Base-by-base conservation (phyloP, 805 yeast genomes). In the Cyberlindnera euphorbiiphila region DNA sequence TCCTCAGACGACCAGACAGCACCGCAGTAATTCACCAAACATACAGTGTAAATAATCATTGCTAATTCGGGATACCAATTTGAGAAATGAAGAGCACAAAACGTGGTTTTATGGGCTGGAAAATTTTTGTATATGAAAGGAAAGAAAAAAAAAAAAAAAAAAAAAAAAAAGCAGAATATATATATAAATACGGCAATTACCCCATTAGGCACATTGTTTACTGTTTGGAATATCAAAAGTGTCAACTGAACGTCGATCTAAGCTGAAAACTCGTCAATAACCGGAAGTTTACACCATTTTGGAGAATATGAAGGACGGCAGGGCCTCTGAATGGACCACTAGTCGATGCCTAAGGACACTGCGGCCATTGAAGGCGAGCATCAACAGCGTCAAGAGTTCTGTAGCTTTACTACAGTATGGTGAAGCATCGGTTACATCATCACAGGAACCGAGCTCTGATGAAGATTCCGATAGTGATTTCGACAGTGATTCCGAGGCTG, bases 311-410 rank as follows among this genome's bases (percentile, higher is more conserved):
- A 32, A 13, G 20, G 39, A 25, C 15, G 22, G 27, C 11, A 31
- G 31, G 20, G 20, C 26, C 4, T 8, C 23, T 11, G 34, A 37
- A 17, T 41, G 47, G 45, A 7, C 28, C 14, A 43, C 40, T 8
- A 26, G 22, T 1, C 30, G 43, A 9, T 42, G 47, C 15, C 22
- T 45, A 26, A 15, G 49, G 9, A 32, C 42, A 13, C 34, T 45
- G 25, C 41, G 50, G 26, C 48, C 46, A 6, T 28, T 47, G 15
- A 45, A 47, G 29, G 25, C 42, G 10, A 49, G 39, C 29, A 30
- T 49, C 26, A 8, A 36, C 6, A 34, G 39, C 4, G 15, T 40
- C 18, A 34, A 34, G 24, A 16, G n/a, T n/a, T n/a, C n/a, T n/a
- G n/a, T n/a, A n/a, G n/a, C n/a, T n/a, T n/a, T n/a, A n/a, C n/a